Evolutionary conservation across 768 basidiomycete genomes (phyloP).

Genomic region (Rhodocollybia butyracea): DNA sequence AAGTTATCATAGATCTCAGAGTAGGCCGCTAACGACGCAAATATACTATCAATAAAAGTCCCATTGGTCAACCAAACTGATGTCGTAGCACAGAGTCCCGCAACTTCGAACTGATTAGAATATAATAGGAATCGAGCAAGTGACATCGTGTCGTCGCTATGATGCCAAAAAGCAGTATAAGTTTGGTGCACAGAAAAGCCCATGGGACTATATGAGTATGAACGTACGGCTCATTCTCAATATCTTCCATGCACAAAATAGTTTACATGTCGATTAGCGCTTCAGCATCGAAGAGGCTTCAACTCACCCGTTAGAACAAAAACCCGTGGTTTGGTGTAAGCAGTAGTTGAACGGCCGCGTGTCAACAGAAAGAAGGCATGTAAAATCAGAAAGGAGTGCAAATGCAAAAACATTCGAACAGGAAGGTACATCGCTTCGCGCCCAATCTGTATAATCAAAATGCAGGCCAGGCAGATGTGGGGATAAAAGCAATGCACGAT

Average conservation of each 20-base stretch:
- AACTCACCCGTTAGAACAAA: not conserved
- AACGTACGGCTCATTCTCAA: constrained; percentile 1
- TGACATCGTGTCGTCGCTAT: constrained; percentile 24
- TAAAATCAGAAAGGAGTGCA: too few relatives aligned
- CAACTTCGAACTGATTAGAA: constrained; percentile 11
- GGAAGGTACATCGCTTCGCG: too few relatives aligned
- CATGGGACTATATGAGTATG: not conserved
- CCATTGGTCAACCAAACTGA: constrained; percentile 11
- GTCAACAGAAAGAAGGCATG: too few relatives aligned
- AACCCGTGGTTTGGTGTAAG: not conserved
- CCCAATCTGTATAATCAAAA: too few relatives aligned
- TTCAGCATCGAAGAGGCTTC: not conserved
- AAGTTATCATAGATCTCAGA: constrained; percentile 10
- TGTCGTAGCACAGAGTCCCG: constrained; percentile 12
- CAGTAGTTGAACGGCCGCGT: not conserved
- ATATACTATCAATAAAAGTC: constrained; percentile 10
- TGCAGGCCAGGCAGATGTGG: too few relatives aligned
- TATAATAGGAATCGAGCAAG: constrained; percentile 12
- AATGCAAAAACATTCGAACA: too few relatives aligned
- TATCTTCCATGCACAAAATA: not conserved
- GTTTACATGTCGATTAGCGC: not conserved
- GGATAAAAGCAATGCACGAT: too few relatives aligned
- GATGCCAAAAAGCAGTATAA: not conserved
- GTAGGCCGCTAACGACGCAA: constrained; percentile 3
- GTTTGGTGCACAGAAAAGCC: too few relatives aligned